A percentile compares a stretch with the other conserved stretches of the same genome.
Conservation (phyloP, 176 grass and related monocot genomes). For the Oryza brachyantha region DNA sequence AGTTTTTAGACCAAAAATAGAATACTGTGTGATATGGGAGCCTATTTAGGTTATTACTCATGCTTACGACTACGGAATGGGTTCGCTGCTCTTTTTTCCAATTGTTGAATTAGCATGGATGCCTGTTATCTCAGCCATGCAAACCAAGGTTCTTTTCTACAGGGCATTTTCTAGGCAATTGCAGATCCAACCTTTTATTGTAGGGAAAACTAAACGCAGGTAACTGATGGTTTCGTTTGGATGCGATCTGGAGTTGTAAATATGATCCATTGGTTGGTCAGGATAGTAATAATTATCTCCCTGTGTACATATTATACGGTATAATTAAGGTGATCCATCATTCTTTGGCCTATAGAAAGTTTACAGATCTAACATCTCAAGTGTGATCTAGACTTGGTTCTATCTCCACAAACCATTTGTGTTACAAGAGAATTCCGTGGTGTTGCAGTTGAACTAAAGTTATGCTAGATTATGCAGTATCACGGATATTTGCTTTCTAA, state of each 20-base stretch:
- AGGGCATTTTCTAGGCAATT: conserved; percentile 69
- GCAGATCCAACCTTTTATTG: conserved; percentile 85
- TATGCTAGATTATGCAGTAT: conserved; percentile 10
- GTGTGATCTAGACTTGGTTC: not conserved
- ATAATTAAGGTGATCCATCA: conserved; percentile 10
- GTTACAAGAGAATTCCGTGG: not conserved
- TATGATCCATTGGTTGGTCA: conserved; percentile 37
- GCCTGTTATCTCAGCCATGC: conserved; percentile 84
- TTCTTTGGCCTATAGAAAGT: conserved; percentile 29
- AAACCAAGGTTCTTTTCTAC: conserved; percentile 95
- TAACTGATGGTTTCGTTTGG: conserved; percentile 33
- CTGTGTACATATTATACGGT: conserved; percentile 21
- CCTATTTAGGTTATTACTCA: conserved; percentile 84
- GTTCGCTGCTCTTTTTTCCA: conserved; percentile 71
- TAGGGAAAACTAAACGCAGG: conserved; percentile 68
- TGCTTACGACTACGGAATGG: conserved; percentile 91
- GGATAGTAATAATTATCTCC: not conserved
- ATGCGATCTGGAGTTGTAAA: conserved; percentile 24
- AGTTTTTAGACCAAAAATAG: conserved; percentile 77
- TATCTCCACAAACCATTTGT: conserved; percentile 8
- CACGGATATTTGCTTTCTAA: not conserved
- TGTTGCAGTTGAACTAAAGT: not conserved
- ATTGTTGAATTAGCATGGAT: conserved; percentile 83
- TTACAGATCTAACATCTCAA: conserved; percentile 3
- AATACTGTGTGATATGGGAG: conserved; percentile 71